Base-by-base conservation (phyloP, 192 early-diverging fungal genomes). In the Coemansia sp. region DNA sequence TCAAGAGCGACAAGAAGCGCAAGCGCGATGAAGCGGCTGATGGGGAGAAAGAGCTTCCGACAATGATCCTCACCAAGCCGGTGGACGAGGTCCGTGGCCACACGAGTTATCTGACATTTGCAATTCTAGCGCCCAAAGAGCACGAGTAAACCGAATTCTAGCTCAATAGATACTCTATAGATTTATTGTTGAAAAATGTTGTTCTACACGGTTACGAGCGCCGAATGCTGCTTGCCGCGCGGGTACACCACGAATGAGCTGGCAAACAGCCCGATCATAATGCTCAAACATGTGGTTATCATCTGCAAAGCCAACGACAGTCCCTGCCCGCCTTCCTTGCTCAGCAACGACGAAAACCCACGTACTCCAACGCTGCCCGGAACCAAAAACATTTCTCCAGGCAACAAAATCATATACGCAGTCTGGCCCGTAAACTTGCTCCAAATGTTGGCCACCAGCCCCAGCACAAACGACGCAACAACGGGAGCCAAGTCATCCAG, bases 31-130 rank as follows among this genome's bases (percentile, higher is more conserved):
- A 31, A 0, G 26, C 48, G 2, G n/a, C 9, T 9, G 44, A 58
- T 11, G 36, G n/a, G 22, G 51, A 47, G 5, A 44, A 23, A 6
- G 40, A 26, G 9, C 12, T 3, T 28, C 37, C 60, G 31, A 83
- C 85, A 31, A 54, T 88, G 23, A 56, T 86, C 25, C 82, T 91
- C 10, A 85, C 90, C 2, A 91, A 87, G 55, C 84, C 87, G 82
- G 50, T 75, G 83, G 59, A 81, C 49, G 31, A 60, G 34, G 67
- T 66, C 10, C 85, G 88, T 28, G 96, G 96, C 4, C 96, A 98
- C 72, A 98, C 96, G 1, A 96, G 94, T 36, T 98, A 92, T 66
- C 80, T 98, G 65, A 91, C 94, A 14, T 98, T 98, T 89, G 95
- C 94, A 2, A 74, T 74, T 53, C 49, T 80, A 22, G 70, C 77